Percentiles rank a stretch among this genome's conserved stretches.
These are phyloP conservation scores for Dissophora ornata DNA, from an alignment of 192 early-diverging fungal species.

Conservation along the genomic window DNA sequence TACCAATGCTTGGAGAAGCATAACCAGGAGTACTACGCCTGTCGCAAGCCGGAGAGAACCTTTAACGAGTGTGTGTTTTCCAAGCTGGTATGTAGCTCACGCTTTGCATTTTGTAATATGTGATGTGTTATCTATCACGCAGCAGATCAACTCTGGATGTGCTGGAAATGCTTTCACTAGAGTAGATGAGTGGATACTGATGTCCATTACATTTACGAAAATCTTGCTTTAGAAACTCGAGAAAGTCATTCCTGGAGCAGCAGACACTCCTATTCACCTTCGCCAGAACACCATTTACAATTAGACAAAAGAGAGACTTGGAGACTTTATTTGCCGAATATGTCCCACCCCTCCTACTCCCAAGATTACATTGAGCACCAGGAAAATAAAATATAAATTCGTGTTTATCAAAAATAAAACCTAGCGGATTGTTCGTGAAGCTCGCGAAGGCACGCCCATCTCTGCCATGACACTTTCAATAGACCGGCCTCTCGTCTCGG, in stretches of 20 bases:
- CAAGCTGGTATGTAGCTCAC: slow-evolving; percentile 75
- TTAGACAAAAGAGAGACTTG: slow-evolving; percentile 17
- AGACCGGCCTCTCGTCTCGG: slow-evolving; percentile 83
- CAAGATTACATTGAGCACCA: no score
- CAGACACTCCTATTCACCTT: slow-evolving; percentile 55
- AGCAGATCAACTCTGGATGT: no score
- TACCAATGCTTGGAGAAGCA: slow-evolving; percentile 93
- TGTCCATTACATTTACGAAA: no score
- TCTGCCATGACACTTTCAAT: slow-evolving; percentile 63
- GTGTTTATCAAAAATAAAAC: background rate
- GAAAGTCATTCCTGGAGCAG: slow-evolving; percentile 75
- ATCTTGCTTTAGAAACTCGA: slow-evolving; percentile 71
- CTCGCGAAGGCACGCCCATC: slow-evolving; percentile 6
- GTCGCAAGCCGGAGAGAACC: slow-evolving; percentile 79
- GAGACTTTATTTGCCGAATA: background rate
- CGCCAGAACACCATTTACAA: slow-evolving; percentile 53
- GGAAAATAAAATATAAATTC: no score
- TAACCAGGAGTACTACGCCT: slow-evolving; percentile 88
- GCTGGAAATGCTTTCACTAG: no score
- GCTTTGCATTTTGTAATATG: background rate
- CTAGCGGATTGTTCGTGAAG: background rate
- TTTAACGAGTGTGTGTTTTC: slow-evolving; percentile 93
- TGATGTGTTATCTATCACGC: no score
- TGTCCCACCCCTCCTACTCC: no score
- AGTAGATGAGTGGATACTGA: no score